Percentiles rank a stretch among this genome's conserved stretches.
Evolutionary conservation across 495 filamentous ascomycete species (phyloP).

Genomic region (Hyphodiscus hymeniophilus): DNA sequence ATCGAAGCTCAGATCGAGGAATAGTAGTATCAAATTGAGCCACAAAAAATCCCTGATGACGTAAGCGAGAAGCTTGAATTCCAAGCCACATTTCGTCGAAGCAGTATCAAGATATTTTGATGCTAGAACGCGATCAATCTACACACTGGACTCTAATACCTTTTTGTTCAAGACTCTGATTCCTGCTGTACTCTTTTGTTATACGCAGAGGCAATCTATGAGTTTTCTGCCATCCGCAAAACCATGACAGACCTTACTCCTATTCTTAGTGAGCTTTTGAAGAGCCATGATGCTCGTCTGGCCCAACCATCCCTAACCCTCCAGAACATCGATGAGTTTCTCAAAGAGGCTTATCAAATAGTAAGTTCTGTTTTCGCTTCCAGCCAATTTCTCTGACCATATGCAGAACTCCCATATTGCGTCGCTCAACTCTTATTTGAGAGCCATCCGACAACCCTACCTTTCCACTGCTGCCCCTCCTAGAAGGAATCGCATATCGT

Average conservation of each 20-base stretch:
- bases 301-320: constrained; percentile 35
- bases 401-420: constrained; percentile 74
- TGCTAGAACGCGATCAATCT: too few species aligned
- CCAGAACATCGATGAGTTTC: constrained; percentile 68
- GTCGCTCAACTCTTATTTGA: constrained; percentile 68
- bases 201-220: too few species aligned
- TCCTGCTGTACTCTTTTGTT: too few species aligned
- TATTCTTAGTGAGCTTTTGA: constrained; percentile 59
- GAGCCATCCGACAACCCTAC: constrained; percentile 79
- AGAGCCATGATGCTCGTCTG: constrained; percentile 42
- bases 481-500: constrained; percentile 35
- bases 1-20: too few species aligned
- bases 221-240: too few species aligned
- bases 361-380: constrained; percentile 38
- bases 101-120: too few species aligned
- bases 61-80: too few species aligned
- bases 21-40: too few species aligned
- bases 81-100: too few species aligned
- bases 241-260: constrained; percentile 65
- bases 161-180: too few species aligned
- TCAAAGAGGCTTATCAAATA: constrained; percentile 93
- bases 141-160: too few species aligned
- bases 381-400: neutral
- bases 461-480: constrained; percentile 63
- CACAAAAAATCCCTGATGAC: too few species aligned